A percentile compares a stretch with the other conserved stretches of the same genome.
These are phyloP conservation scores for Arabidopsis hybrid DNA, from an alignment of 441 rosid genomes.

Conservation along the genomic window DNA sequence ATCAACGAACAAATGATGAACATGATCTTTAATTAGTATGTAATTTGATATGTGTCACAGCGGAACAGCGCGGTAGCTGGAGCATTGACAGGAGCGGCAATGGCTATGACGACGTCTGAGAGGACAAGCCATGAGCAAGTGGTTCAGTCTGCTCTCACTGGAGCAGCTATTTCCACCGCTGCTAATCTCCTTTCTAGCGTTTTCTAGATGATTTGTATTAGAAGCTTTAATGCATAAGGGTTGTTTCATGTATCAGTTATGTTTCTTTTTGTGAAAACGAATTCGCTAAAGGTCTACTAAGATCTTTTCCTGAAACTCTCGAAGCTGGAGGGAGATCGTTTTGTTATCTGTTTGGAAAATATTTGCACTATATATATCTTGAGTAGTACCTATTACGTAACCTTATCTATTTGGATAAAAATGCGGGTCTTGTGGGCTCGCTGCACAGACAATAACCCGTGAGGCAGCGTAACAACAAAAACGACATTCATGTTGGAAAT, in stretches of 20 bases:
- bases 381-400: too few species aligned
- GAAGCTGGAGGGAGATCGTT: neutral
- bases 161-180: conserved; percentile 88
- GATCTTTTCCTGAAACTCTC: conserved; percentile 23
- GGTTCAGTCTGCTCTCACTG: conserved; percentile 89
- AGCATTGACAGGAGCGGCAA: conserved; percentile 81
- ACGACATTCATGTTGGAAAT: too few species aligned
- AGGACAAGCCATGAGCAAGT: conserved; percentile 78
- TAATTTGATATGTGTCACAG: conserved; percentile 44
- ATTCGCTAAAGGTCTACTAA: neutral
- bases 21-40: neutral
- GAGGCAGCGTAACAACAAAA: neutral
- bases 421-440: neutral
- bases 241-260: conserved; percentile 23
- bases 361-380: neutral
- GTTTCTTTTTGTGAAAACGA: neutral
- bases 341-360: neutral
- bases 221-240: neutral
- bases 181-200: conserved; percentile 86
- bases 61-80: conserved; percentile 90
- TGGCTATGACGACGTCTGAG: conserved; percentile 75
- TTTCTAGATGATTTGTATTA: conserved; percentile 47
- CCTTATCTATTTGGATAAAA: conserved; percentile 23
- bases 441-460: neutral
- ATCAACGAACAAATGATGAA: neutral